Percentiles rank a stretch among this genome's conserved stretches.
Conservation (phyloP, 1,284 basidiomycete species). For the Sporisorium scitamineum region DNA sequence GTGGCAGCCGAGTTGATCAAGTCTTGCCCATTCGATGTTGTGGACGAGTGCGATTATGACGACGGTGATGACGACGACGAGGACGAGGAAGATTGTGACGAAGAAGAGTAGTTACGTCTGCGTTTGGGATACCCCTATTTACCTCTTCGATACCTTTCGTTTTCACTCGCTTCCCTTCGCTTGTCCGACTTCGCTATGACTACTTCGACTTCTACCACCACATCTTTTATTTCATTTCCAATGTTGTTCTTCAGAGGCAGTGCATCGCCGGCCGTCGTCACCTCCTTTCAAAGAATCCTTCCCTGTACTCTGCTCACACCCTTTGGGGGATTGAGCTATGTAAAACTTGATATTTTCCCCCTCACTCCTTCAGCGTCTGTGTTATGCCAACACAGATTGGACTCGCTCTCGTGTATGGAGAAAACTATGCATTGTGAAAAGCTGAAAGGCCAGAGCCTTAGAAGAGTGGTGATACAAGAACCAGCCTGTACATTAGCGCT, state of each 20-base stretch:
- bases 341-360: too few species aligned
- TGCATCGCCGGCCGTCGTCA: slow-evolving; percentile 12
- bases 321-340: background rate
- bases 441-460: too few species aligned
- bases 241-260: background rate
- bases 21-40: slow-evolving; percentile 20
- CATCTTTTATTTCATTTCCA: background rate
- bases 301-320: slow-evolving; percentile 8
- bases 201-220: background rate
- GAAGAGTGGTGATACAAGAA: background rate
- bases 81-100: slow-evolving; percentile 22
- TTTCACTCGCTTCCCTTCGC: background rate
- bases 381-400: too few species aligned
- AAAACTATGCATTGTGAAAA: background rate
- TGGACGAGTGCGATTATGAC: slow-evolving; percentile 47
- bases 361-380: too few species aligned
- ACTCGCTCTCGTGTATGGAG: background rate
- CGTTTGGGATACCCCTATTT: background rate
- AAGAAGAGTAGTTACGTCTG: slow-evolving; percentile 3
- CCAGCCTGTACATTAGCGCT: background rate
- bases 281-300: background rate
- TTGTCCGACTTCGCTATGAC: background rate
- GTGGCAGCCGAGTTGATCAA: slow-evolving; percentile 60
- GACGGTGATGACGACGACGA: slow-evolving; percentile 20
- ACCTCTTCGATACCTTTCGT: background rate